phyloP scores from a whole-genome alignment of 257 asterid genomes.

The Linderniella brevidens region DNA sequence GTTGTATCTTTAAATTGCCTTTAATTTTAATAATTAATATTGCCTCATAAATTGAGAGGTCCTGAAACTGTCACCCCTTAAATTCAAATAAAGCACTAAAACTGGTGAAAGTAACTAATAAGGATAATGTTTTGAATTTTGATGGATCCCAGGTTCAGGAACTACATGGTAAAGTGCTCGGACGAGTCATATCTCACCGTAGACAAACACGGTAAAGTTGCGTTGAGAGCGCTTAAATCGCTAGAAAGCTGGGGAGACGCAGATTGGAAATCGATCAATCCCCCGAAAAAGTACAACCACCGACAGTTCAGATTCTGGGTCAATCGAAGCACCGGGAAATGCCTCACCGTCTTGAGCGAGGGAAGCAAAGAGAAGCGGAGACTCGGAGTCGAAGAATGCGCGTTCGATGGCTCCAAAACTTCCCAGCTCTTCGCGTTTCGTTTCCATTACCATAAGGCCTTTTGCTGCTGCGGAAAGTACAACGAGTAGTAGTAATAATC shows the following conservation, averaged over 20 bases:
- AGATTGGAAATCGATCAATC: conserved; percentile 51
- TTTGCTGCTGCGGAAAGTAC: conserved; percentile 42
- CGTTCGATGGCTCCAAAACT: conserved; percentile 30
- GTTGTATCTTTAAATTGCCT: too few relatives aligned
- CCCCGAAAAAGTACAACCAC: conserved; percentile 44
- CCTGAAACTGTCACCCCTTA: too few relatives aligned
- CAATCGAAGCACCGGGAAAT: conserved; percentile 8
- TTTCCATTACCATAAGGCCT: conserved; percentile 48
- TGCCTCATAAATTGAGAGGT: too few relatives aligned
- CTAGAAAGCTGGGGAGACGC: conserved; percentile 32
- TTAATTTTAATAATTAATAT: too few relatives aligned
- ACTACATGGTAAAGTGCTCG: conserved; percentile 62
- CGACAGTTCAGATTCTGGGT: conserved; percentile 48
- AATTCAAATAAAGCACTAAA: too few relatives aligned
- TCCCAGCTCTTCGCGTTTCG: conserved; percentile 57
- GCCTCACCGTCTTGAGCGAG: too few relatives aligned
- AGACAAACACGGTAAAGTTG: conserved; percentile 43
- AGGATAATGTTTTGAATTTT: neutral
- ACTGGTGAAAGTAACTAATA: too few relatives aligned
- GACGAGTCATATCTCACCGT: conserved; percentile 34
- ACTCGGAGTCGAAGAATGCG: conserved; percentile 21
- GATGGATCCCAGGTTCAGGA: conserved; percentile 31
- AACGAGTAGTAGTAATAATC: conserved; percentile 16
- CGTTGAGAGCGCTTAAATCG: conserved; percentile 26
- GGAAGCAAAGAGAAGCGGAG: too few relatives aligned